Evolutionary conservation across 345 rosid genomes (phyloP), one percentile per base, ranked within the genome.

Genomic region (Hibiscus tridactylites): DNA sequence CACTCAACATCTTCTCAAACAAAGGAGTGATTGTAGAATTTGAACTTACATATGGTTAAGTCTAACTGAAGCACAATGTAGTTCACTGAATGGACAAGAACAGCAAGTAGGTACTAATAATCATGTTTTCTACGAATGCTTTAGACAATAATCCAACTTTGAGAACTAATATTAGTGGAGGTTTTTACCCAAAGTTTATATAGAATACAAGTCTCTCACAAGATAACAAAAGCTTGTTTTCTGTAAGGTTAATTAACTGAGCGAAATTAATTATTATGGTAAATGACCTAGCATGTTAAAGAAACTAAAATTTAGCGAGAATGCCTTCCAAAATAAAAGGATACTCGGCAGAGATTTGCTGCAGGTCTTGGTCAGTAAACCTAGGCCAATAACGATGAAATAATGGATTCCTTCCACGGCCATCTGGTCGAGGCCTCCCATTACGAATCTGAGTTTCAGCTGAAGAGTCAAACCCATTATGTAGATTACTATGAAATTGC

Each of bases 1-100:
- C 96, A 86, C 98, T 95, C 81, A 95, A 81, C 85, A 86, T 88
- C 86, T 95, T 95, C 88, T 95, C 98, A 61, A 95, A 95, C 78
- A 95, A 82, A 74, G 94, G 96, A 76, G 88, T 90, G 70, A 88
- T 90, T 49, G 84, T 79, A 68, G 91, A 85, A 81, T 90, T 86
- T 67, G 99, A 82, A 77, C 99, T 95, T 81, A 13, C 46, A 80
- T 31, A 73, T 76, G 39, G 88, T 90, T 80, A 95, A 95, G 98
- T 64, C 61, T 33, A 17, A 73, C 60, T 9, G 44, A 21, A 59
- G 42, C 37, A 57, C 21, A 37, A 59, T 49, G 46, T 65, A 39
- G 67, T 65, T 17, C 37, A 52, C 17, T 54, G 28, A 53, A 31
- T 33, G 49, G 9, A 67, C 11, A 70, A 17, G 52, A 66, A 4